Conservation (phyloP, 2,329 filamentous ascomycete genomes). For the Nemania sp. region DNA sequence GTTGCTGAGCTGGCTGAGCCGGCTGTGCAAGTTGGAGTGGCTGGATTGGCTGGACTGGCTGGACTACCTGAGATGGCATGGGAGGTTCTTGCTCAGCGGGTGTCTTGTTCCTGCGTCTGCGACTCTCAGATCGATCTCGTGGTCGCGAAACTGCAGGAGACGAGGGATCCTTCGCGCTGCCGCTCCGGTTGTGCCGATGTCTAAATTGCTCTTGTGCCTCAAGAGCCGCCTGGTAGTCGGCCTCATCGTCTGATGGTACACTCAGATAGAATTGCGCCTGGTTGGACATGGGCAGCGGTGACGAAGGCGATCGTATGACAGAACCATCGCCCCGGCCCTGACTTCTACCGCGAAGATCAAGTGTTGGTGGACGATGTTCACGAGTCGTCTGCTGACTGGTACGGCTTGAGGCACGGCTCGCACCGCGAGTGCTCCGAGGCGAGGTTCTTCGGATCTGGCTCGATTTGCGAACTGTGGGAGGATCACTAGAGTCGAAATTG, state of each 20-base stretch:
- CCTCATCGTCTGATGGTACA: slow-evolving; percentile 65
- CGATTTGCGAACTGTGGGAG: slow-evolving; percentile 50
- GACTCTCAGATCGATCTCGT: slow-evolving; percentile 46
- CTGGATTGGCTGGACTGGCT: slow-evolving; percentile 16
- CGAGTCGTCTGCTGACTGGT: slow-evolving; percentile 51
- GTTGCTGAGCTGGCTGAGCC: not conserved
- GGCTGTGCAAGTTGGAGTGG: slow-evolving; percentile 25
- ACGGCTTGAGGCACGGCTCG: slow-evolving; percentile 55
- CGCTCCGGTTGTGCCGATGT: slow-evolving; percentile 57
- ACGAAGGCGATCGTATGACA: slow-evolving; percentile 72
- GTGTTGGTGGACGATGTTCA: slow-evolving; percentile 47
- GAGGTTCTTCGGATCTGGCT: slow-evolving; percentile 39
- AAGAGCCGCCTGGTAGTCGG: slow-evolving; percentile 58
- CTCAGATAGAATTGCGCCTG: slow-evolving; percentile 54
- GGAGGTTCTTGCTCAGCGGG: slow-evolving; percentile 38
- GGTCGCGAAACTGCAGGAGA: slow-evolving; percentile 37
- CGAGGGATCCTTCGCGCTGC: slow-evolving; percentile 42
- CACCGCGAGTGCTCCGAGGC: slow-evolving; percentile 37
- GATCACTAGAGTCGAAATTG: slow-evolving; percentile 44
- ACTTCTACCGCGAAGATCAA: slow-evolving; percentile 65
- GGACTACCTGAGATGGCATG: slow-evolving; percentile 26
- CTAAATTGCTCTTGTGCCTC: slow-evolving; percentile 60
- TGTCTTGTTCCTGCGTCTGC: slow-evolving; percentile 40
- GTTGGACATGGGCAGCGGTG: slow-evolving; percentile 75
- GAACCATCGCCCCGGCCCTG: slow-evolving; percentile 61